phyloP scores from a whole-genome alignment of 2,329 filamentous ascomycete species.

The Sclerotinia nivalis region DNA sequence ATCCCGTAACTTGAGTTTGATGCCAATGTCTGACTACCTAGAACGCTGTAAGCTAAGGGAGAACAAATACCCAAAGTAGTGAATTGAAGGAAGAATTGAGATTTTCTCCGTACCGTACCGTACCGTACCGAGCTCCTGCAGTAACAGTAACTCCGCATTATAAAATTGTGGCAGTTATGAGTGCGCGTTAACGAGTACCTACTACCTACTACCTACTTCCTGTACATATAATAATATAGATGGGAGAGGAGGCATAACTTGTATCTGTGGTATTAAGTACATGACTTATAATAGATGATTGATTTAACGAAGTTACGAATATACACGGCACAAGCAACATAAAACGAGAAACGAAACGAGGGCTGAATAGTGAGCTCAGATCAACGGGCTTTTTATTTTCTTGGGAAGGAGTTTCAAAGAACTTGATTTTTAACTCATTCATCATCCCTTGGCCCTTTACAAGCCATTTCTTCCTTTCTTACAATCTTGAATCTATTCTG shows the following conservation, averaged over 20 bases:
- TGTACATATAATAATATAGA: too few species aligned
- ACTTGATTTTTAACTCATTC: not conserved
- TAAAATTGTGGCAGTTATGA: too few species aligned
- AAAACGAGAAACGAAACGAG: constrained; percentile 5
- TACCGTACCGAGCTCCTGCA: not conserved
- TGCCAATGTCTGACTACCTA: not conserved
- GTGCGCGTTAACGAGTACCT: too few species aligned
- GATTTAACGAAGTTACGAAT: too few species aligned
- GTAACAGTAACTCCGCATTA: not conserved
- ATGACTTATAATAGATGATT: too few species aligned
- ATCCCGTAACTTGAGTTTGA: constrained; percentile 8
- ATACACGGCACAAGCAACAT: not conserved
- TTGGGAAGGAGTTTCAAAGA: not conserved
- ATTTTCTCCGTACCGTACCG: not conserved
- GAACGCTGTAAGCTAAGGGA: not conserved
- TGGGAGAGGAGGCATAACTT: too few species aligned
- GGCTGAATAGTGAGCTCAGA: not conserved
- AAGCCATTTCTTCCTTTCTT: not conserved
- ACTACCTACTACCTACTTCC: too few species aligned
- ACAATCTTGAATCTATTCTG: not conserved
- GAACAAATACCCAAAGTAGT: not conserved
- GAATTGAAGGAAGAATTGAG: not conserved
- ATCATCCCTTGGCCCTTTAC: not conserved
- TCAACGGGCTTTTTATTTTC: not conserved
- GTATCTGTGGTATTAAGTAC: too few species aligned